Percentiles rank a stretch among this genome's conserved stretches.
Conservation (phyloP, 2,329 filamentous ascomycete genomes). For the Cordyceps cateniannulata region DNA sequence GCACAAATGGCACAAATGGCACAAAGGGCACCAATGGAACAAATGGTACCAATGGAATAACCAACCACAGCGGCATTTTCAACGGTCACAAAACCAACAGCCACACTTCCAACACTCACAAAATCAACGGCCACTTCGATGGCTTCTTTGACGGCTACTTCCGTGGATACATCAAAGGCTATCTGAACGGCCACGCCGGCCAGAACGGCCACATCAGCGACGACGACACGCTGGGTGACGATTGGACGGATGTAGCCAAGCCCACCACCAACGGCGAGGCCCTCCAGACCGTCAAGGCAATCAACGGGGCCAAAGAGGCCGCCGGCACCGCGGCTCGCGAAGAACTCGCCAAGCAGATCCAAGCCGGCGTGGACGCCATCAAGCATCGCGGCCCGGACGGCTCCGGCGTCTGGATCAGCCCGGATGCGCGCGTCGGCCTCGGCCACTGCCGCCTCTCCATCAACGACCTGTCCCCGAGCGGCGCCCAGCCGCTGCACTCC, state of each 20-base stretch:
- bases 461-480: constrained; percentile 42
- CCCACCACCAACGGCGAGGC: background rate
- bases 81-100: no score
- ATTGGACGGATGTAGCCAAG: background rate
- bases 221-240: background rate
- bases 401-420: background rate
- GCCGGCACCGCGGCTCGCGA: background rate
- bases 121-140: background rate
- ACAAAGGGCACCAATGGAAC: no score
- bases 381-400: constrained; percentile 2
- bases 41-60: no score
- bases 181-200: background rate
- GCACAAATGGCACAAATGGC: no score
- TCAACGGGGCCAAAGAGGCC: background rate
- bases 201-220: background rate
- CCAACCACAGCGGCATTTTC: background rate
- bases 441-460: constrained; percentile 47
- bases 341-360: background rate
- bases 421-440: constrained; percentile 22
- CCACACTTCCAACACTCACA: no score
- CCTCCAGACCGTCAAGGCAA: background rate
- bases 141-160: background rate
- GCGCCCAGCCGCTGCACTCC: constrained; percentile 38
- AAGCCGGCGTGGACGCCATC: background rate
- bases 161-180: background rate